Conservation (phyloP, 306 rosid species). For the Cajanus cajan region DNA sequence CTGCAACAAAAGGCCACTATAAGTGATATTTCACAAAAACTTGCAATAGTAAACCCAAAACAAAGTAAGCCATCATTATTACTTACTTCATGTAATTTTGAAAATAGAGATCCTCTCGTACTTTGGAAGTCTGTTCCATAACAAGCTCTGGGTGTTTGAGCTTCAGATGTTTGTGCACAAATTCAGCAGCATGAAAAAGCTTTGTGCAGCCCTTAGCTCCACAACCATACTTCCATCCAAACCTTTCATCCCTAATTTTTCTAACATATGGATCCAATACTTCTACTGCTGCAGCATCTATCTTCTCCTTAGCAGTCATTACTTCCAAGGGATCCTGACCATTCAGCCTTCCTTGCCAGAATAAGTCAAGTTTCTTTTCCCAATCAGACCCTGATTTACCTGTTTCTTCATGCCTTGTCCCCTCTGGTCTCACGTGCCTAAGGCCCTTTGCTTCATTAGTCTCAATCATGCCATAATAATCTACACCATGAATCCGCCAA, state of each 20-base stretch:
- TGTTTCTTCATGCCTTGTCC: slow-evolving; percentile 44
- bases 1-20: slow-evolving; percentile 51
- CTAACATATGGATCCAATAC: slow-evolving; percentile 85
- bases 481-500: slow-evolving; percentile 93
- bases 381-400: slow-evolving; percentile 73
- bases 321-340: slow-evolving; percentile 93
- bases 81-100: slow-evolving; percentile 98
- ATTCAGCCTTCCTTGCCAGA: slow-evolving; percentile 84
- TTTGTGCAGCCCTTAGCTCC: slow-evolving; percentile 99
- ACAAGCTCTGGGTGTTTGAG: slow-evolving; percentile 89
- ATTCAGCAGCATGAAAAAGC: slow-evolving; percentile 97
- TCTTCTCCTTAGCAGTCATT: slow-evolving; percentile 95
- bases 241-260: slow-evolving; percentile 97
- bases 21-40: slow-evolving; percentile 26
- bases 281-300: slow-evolving; percentile 88
- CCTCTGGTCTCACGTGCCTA: slow-evolving; percentile 85
- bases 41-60: not conserved
- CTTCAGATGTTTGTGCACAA: slow-evolving; percentile 93
- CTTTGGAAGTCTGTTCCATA: slow-evolving; percentile 75
- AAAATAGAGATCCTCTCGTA: slow-evolving; percentile 87
- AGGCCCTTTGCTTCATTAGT: slow-evolving; percentile 81
- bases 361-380: slow-evolving; percentile 83
- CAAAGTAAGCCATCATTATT: not conserved
- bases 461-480: slow-evolving; percentile 96
- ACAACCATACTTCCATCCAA: slow-evolving; percentile 99